These are phyloP conservation scores for Hansenula sp. DNA, from an alignment of 1,139 yeast genomes.

Conservation along the genomic window DNA sequence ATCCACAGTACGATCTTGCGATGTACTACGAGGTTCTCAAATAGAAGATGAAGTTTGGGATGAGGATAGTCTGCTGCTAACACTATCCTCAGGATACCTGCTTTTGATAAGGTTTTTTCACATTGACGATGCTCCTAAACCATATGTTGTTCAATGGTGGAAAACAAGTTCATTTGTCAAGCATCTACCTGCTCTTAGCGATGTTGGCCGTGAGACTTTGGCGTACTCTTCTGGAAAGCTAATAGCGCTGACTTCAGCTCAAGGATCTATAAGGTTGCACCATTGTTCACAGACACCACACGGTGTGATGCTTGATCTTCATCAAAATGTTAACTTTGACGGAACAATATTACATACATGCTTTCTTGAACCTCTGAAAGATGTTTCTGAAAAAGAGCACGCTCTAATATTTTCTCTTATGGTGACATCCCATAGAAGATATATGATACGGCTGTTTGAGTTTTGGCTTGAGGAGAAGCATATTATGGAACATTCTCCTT, in stretches of 20 bases:
- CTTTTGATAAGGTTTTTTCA: constrained; percentile 32
- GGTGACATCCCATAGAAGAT: constrained; percentile 34
- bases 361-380: constrained; percentile 33
- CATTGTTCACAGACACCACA: constrained; percentile 32
- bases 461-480: constrained; percentile 34
- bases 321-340: constrained; percentile 37
- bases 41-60: constrained; percentile 8
- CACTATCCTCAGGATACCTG: constrained; percentile 39
- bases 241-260: constrained; percentile 36
- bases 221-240: constrained; percentile 37
- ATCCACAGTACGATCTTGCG: constrained; percentile 35
- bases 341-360: constrained; percentile 41
- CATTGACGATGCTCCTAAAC: constrained; percentile 27
- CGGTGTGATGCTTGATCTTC: constrained; percentile 36
- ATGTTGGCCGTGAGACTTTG: constrained; percentile 33
- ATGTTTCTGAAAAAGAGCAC: constrained; percentile 19
- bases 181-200: constrained; percentile 23
- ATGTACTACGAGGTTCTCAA: constrained; percentile 28
- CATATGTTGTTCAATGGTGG: constrained; percentile 54
- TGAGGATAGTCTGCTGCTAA: constrained; percentile 41
- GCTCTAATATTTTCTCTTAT: constrained; percentile 32
- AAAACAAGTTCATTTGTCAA: constrained; percentile 22
- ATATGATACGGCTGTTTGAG: constrained; percentile 35
- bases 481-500: constrained; percentile 25
- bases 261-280: constrained; percentile 35